Conservation (phyloP, 2,329 filamentous ascomycete genomes). For the Diplocarpon rosae region DNA sequence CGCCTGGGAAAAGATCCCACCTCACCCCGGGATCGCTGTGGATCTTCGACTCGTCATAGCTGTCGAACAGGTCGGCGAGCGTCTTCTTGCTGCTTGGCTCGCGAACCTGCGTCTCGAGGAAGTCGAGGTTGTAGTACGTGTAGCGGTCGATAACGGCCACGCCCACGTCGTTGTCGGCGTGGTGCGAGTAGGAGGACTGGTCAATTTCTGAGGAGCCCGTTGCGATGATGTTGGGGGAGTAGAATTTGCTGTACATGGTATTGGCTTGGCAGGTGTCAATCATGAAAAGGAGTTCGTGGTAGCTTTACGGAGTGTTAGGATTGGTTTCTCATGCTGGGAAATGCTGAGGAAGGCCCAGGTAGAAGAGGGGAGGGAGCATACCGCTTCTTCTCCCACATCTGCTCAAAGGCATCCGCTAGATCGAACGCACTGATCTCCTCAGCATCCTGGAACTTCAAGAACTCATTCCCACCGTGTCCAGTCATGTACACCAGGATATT, state of each 20-base stretch:
- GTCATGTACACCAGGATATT: slow-evolving; percentile 99
- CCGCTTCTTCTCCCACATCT: slow-evolving; percentile 99
- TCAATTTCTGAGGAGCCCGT: slow-evolving; percentile 95
- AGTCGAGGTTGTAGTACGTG: slow-evolving; percentile 97
- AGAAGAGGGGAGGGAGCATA: slow-evolving; percentile 25
- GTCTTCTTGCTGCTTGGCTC: slow-evolving; percentile 82
- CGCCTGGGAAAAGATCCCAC: slow-evolving; percentile 89
- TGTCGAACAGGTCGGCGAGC: slow-evolving; percentile 88
- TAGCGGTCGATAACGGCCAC: slow-evolving; percentile 97
- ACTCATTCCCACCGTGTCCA: slow-evolving; percentile 93
- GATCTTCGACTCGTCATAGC: slow-evolving; percentile 89
- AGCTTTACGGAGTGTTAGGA: slow-evolving; percentile 36
- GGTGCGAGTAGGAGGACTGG: slow-evolving; percentile 93
- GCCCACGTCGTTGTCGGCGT: slow-evolving; percentile 94
- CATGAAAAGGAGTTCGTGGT: slow-evolving; percentile 98
- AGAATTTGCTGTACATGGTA: slow-evolving; percentile 97
- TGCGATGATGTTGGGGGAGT: slow-evolving; percentile 95
- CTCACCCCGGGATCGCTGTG: slow-evolving; percentile 85
- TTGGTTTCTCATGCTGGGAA: not conserved
- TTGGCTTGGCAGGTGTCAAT: slow-evolving; percentile 99
- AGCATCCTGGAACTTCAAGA: slow-evolving; percentile 95
- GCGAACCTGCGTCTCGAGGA: slow-evolving; percentile 80
- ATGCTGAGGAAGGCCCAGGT: not conserved
- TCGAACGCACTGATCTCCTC: slow-evolving; percentile 97
- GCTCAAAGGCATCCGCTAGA: slow-evolving; percentile 90